phyloP scores from a whole-genome alignment of 441 rosid species.

The Syzygium malaccense region DNA sequence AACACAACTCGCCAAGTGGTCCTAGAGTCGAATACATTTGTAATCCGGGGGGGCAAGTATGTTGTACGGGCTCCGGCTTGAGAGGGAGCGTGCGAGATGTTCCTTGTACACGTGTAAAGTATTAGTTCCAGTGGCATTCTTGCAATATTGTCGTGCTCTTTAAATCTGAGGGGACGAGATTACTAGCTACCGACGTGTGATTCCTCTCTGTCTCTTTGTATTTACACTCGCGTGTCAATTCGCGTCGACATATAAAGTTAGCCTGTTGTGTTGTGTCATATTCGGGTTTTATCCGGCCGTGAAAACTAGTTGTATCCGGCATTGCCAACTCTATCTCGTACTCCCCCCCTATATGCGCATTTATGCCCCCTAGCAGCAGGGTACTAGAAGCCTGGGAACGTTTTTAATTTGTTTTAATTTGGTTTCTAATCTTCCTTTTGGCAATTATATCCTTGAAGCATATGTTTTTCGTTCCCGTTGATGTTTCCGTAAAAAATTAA shows the following conservation, averaged over 20 bases:
- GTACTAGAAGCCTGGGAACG: neutral
- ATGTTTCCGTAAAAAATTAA: no score
- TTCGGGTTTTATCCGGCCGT: rapidly evolving
- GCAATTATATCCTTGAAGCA: no score
- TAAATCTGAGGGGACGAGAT: neutral
- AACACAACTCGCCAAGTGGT: neutral
- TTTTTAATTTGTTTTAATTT: no score
- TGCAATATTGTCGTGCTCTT: neutral
- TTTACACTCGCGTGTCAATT: neutral
- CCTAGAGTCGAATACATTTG: neutral
- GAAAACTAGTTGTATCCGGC: rapidly evolving
- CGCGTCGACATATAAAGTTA: neutral
- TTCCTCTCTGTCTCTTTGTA: neutral
- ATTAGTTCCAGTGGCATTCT: neutral
- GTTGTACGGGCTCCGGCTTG: neutral
- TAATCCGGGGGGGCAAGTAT: neutral
- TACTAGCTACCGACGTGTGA: neutral
- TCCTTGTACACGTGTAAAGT: neutral
- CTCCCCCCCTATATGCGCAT: neutral
- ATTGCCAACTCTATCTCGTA: neutral
- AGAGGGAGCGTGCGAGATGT: neutral
- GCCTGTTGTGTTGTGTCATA: rapidly evolving
- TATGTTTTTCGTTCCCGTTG: no score
- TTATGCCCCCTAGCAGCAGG: neutral
- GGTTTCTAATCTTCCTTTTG: no score